Evolutionary conservation across 2,329 filamentous ascomycete species (phyloP), one percentile per base, ranked within the genome.

Genomic region (Monosporascus sp.): DNA sequence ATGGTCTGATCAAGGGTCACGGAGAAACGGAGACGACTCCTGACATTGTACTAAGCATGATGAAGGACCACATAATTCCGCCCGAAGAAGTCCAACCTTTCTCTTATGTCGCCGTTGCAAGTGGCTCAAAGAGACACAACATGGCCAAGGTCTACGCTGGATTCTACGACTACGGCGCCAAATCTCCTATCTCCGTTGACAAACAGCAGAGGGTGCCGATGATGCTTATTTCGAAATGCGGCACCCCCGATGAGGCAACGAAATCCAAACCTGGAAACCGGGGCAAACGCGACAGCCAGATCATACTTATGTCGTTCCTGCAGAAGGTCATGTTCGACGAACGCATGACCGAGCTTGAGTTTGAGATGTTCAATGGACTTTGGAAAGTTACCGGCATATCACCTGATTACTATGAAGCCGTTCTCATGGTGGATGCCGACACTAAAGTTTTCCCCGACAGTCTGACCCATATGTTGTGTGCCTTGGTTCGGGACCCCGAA

Each of bases 251-350:
- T 52, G 94, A 99, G 74, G 81, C 84, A 35, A 78, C 73, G 41
- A 87, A 88, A 63, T 80, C 88, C 53, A 99, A 99, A 74, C 90
- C 95, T 14, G 94, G 94, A 64, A 99, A 99, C 74, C 85, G 94
- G 74, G 95, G 94, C 73, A 99, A 99, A 80, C 90, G 94, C 69
- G 94, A 99, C 79, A 96, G 90, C 77, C 94, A 99, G 72, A 97
- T 99, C 67, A 94, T 99, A 63, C 81, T 99, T 61, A 99, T 99
- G 94, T 97, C 92, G 5, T 99, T 99, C 80, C 77, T 99, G 62
- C 94, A 99, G 70, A 99, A 99, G 77, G 94, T 99, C 67, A 99
- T 99, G 94, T 99, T 99, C 65, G 94, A 99, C 70, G 95, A 99
- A 74, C 89, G 94, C 57, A 99, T 99, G 94, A 99, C 95, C 18